These are phyloP conservation scores for Hymenochaete sp. DNA, from an alignment of 1,284 basidiomycete genomes.

Conservation along the genomic window DNA sequence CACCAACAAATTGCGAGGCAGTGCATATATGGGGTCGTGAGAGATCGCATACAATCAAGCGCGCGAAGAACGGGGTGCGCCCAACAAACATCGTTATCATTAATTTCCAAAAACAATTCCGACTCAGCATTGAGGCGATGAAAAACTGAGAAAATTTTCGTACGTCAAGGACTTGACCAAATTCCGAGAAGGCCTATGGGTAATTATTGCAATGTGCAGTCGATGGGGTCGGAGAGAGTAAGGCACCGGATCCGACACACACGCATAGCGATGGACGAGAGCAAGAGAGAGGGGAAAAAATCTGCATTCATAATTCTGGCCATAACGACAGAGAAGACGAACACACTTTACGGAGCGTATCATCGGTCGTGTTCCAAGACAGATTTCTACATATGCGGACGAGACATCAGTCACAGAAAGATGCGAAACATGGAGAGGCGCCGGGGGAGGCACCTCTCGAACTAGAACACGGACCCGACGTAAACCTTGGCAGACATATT, in stretches of 20 bases:
- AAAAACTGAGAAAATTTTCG: slow-evolving; percentile 36
- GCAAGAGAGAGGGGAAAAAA: no score
- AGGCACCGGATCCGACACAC: no score
- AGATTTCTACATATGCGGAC: slow-evolving; percentile 61
- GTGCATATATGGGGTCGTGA: not conserved
- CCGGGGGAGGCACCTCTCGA: slow-evolving; percentile 13
- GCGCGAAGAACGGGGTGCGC: not conserved
- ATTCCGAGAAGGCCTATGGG: slow-evolving; percentile 65
- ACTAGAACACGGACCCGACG: slow-evolving; percentile 61
- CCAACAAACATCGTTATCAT: not conserved
- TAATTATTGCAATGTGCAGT: no score
- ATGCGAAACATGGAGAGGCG: slow-evolving; percentile 30
- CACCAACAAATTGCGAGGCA: not conserved
- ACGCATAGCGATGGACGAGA: no score
- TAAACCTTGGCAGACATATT: slow-evolving; percentile 72
- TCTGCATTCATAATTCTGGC: slow-evolving; percentile 23
- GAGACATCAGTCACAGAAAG: slow-evolving; percentile 43
- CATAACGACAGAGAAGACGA: slow-evolving; percentile 22
- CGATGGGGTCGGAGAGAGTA: no score
- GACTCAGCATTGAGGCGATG: slow-evolving; percentile 3
- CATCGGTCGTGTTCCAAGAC: slow-evolving; percentile 93
- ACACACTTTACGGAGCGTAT: slow-evolving; percentile 68
- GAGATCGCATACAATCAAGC: not conserved
- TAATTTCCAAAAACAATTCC: slow-evolving; percentile 16
- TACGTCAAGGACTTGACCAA: slow-evolving; percentile 69